Base-by-base conservation (phyloP, 2,329 filamentous ascomycete genomes). In the Plectosphaerella cucumerina region DNA sequence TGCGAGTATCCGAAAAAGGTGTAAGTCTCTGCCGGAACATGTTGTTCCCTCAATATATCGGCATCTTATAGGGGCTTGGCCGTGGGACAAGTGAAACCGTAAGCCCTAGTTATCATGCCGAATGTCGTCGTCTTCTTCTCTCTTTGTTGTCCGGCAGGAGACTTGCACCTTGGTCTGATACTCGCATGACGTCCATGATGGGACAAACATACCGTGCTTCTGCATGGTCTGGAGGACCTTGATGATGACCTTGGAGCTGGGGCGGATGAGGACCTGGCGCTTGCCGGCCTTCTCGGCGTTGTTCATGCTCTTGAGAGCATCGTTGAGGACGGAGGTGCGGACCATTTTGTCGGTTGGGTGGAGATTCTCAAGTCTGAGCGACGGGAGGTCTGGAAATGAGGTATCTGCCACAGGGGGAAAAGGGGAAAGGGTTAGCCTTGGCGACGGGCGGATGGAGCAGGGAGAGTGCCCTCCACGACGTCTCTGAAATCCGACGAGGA, bases 61-160 rank as follows among this genome's bases (percentile, higher is more conserved):
- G 90, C 85, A 85, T 95, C 85, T 97, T 97, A 99, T 97, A 99
- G 90, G 92, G 90, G 93, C 90, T 85, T 87, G 82, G 86, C 87
- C 89, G 91, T 97, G 76, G 81, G 72, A 62, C 62, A 60, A 73
- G 39, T 82, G 84, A 84, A 87, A 93, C 86, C 85, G 84, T 90
- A 86, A 31, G 87, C 90, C 72, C 93, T 96, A 99, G 94, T 97
- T 97, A 97, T 97, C 90, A 97, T 88, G 87, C 92, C 93, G 94
- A 94, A 86, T 67, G 64, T 61, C 61, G 47, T 47, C 9, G 37
- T 37, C 15, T 23, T 39, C 17, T 34, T 22, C 33, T 12, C 17
- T 23, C 17, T 6, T 22, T 4, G 48, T 31, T 39, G 44, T 41
- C 42, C 50, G 55, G 55, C 42, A 52, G 26, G 26, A 31, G 26